A percentile compares a stretch with the other conserved stretches of the same genome.
These are phyloP conservation scores for Ustilago nuda DNA, from an alignment of 1,284 basidiomycete species.

Conservation along the genomic window DNA sequence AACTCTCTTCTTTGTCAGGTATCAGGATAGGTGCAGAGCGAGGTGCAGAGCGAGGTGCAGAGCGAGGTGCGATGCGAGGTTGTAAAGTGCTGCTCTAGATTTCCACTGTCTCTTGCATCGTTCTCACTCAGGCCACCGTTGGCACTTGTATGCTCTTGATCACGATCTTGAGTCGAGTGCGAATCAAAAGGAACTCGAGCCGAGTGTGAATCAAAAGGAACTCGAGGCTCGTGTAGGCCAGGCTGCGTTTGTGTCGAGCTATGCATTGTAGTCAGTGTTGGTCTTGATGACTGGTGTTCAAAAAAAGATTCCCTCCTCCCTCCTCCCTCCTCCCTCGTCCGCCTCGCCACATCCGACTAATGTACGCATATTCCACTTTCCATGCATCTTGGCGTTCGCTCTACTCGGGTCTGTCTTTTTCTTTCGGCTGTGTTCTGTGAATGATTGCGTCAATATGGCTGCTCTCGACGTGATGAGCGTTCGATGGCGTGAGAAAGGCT, in stretches of 20 bases:
- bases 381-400: constrained; percentile 46
- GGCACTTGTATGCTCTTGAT: background rate
- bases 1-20: constrained; percentile 13
- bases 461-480: background rate
- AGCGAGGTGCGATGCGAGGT: constrained; percentile 10
- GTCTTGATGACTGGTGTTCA: constrained; percentile 36
- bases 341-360: constrained; percentile 39
- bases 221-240: constrained; percentile 30
- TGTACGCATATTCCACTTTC: constrained; percentile 50
- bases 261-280: constrained; percentile 1
- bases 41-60: background rate
- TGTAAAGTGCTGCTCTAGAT: constrained; percentile 17
- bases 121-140: constrained; percentile 9
- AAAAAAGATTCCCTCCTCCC: constrained; percentile 29
- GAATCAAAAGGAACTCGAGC: constrained; percentile 45
- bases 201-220: constrained; percentile 29
- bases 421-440: background rate
- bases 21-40: constrained; percentile 3
- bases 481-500: constrained; percentile 1
- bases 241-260: background rate
- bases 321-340: constrained; percentile 25
- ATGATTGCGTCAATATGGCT: background rate
- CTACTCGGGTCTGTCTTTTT: constrained; percentile 1
- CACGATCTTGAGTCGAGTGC: constrained; percentile 3
- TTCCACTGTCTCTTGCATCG: background rate